A percentile compares a stretch with the other conserved stretches of the same genome.
Evolutionary conservation across 1,284 basidiomycete genomes (phyloP).

Genomic region (Melampsora americana): DNA sequence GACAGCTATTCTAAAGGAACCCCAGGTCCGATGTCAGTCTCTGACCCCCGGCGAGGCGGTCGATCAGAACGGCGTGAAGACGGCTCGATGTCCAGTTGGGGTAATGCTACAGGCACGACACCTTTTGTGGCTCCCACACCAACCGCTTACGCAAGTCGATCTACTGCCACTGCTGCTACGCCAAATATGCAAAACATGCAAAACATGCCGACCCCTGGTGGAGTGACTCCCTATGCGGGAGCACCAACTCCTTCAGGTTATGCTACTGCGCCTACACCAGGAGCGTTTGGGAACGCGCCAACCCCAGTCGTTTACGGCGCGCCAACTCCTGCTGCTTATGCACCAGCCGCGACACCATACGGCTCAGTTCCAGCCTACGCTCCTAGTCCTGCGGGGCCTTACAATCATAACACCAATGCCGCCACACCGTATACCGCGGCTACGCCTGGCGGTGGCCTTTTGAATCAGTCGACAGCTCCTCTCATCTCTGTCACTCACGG

Average conservation of each 20-base stretch:
- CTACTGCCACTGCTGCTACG: slow-evolving; percentile 45
- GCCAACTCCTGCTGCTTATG: slow-evolving; percentile 50
- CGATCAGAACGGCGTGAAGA: slow-evolving; percentile 48
- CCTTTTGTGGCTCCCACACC: slow-evolving; percentile 49
- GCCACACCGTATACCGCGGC: slow-evolving; percentile 47
- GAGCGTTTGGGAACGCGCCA: slow-evolving; percentile 54
- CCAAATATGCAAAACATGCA: slow-evolving; percentile 21
- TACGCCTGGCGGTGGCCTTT: slow-evolving; percentile 45
- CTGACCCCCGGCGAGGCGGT: slow-evolving; percentile 44
- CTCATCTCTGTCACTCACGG: slow-evolving; percentile 46
- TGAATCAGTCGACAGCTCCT: slow-evolving; percentile 19
- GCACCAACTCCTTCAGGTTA: slow-evolving; percentile 45
- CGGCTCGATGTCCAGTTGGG: slow-evolving; percentile 48
- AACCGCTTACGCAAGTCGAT: slow-evolving; percentile 47
- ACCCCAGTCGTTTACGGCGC: slow-evolving; percentile 57
- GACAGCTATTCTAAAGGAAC: slow-evolving; percentile 26
- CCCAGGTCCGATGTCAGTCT: slow-evolving; percentile 31
- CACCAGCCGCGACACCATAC: slow-evolving; percentile 56
- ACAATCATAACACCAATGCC: slow-evolving; percentile 46
- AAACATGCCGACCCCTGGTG: slow-evolving; percentile 53
- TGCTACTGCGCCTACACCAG: slow-evolving; percentile 53
- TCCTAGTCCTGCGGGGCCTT: slow-evolving; percentile 55
- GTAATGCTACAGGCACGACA: slow-evolving; percentile 48
- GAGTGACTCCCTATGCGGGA: slow-evolving; percentile 43
- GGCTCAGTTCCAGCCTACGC: slow-evolving; percentile 51